These are phyloP conservation scores for Chimonanthus praecox DNA, from an alignment of 164 flowering plant species.

Conservation along the genomic window DNA sequence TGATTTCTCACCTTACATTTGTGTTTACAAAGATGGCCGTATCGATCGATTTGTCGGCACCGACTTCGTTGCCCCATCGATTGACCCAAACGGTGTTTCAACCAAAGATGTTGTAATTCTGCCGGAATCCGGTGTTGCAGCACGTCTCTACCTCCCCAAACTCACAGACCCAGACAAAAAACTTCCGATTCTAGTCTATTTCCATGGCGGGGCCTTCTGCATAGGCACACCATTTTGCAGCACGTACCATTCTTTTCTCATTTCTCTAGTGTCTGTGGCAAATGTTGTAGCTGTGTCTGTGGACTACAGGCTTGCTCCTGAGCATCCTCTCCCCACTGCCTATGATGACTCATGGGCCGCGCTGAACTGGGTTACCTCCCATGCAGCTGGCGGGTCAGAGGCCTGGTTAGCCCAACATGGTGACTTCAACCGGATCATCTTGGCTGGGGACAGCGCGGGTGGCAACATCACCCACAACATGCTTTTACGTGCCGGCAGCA, in stretches of 20 bases:
- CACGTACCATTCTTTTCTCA: conserved; percentile 30
- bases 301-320: conserved; percentile 45
- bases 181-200: conserved; percentile 38
- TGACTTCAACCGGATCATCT: conserved; percentile 31
- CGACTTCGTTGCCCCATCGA: conserved; percentile 27
- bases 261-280: conserved; percentile 27
- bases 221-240: conserved; percentile 30
- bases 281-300: conserved; percentile 37
- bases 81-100: conserved; percentile 28
- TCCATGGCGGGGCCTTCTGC: conserved; percentile 22
- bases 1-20: conserved; percentile 36
- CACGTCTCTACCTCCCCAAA: conserved; percentile 40
- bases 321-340: conserved; percentile 46
- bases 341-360: conserved; percentile 41
- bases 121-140: conserved; percentile 40
- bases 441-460: conserved; percentile 57
- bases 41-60: conserved; percentile 30
- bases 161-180: conserved; percentile 9
- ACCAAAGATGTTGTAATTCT: conserved; percentile 41
- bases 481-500: conserved; percentile 12
- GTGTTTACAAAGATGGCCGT: conserved; percentile 39
- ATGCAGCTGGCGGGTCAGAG: conserved; percentile 15
- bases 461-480: conserved; percentile 42
- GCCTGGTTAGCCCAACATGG: conserved; percentile 25
- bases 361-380: conserved; percentile 36